These are phyloP conservation scores for Priceomyces castillae DNA, from an alignment of 805 yeast species.

Conservation along the genomic window DNA sequence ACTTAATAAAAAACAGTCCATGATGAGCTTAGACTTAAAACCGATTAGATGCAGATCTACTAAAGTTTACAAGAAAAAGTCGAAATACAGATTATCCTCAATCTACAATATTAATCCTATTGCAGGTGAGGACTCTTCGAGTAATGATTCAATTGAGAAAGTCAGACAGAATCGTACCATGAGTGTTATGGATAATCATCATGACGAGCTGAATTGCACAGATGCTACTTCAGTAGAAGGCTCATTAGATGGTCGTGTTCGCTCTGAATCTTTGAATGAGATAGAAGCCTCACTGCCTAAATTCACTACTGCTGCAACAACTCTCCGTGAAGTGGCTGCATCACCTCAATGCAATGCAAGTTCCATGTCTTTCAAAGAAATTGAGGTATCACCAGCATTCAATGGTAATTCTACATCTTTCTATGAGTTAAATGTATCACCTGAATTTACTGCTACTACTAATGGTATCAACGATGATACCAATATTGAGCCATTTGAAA, in stretches of 20 bases:
- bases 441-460: not conserved
- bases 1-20: conserved; percentile 23
- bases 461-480: not conserved
- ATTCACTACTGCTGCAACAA: no score
- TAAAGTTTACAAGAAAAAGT: conserved; percentile 38
- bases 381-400: no score
- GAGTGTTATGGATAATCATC: conserved; percentile 5
- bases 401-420: no score
- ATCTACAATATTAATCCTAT: conserved; percentile 39
- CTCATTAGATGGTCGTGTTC: not conserved
- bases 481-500: not conserved
- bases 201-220: not conserved
- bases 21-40: conserved; percentile 36
- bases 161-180: not conserved
- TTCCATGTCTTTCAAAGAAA: no score
- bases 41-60: conserved; percentile 37
- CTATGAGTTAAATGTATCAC: not conserved
- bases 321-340: no score
- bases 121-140: conserved; percentile 17
- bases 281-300: no score
- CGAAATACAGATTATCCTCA: conserved; percentile 37
- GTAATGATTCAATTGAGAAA: not conserved
- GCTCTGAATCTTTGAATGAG: not conserved
- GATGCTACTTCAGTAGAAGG: not conserved
- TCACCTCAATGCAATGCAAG: no score